Evolutionary conservation across 768 basidiomycete species (phyloP).

Genomic region (Infundibulicybe gibba): DNA sequence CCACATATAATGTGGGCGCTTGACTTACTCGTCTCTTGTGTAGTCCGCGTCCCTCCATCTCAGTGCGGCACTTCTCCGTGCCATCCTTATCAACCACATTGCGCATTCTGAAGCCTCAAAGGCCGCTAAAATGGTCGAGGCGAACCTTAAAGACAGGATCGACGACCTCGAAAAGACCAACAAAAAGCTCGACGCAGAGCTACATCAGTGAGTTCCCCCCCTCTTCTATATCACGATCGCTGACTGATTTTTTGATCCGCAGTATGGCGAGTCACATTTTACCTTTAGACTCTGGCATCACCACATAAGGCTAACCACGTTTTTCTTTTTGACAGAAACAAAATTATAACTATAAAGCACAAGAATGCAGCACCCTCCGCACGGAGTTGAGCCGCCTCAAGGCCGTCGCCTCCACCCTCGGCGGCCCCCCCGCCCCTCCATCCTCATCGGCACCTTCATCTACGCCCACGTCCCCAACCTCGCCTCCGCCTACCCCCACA

Average conservation of each 20-base stretch:
- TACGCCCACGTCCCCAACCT: conserved; percentile 29
- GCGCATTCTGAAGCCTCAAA: conserved; percentile 78
- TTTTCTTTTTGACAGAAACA: conserved; percentile 43
- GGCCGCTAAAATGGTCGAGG: conserved; percentile 59
- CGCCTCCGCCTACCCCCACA: conserved; percentile 31
- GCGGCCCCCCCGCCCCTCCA: conserved; percentile 25
- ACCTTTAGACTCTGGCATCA: background rate
- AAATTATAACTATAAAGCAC: conserved; percentile 62
- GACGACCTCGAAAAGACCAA: conserved; percentile 60
- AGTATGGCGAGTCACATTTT: too few relatives aligned
- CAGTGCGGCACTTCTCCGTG: conserved; percentile 75
- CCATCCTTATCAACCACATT: conserved; percentile 79
- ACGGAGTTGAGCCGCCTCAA: conserved; percentile 60
- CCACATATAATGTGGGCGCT: background rate
- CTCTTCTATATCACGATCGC: conserved; percentile 7
- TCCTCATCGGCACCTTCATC: too few relatives aligned
- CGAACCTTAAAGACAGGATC: conserved; percentile 57
- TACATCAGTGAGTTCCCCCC: conserved; percentile 57
- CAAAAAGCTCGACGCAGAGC: conserved; percentile 62
- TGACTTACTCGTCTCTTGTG: conserved; percentile 3
- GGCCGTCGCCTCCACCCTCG: conserved; percentile 40
- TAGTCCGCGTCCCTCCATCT: conserved; percentile 69
- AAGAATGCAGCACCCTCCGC: conserved; percentile 67
- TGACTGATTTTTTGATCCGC: conserved; percentile 1
- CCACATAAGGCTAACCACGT: conserved; percentile 12